A percentile compares a stretch with the other conserved stretches of the same genome.
Evolutionary conservation across 139 green algal species (phyloP).

Genomic region (Chlamydomonas schloesseri): DNA sequence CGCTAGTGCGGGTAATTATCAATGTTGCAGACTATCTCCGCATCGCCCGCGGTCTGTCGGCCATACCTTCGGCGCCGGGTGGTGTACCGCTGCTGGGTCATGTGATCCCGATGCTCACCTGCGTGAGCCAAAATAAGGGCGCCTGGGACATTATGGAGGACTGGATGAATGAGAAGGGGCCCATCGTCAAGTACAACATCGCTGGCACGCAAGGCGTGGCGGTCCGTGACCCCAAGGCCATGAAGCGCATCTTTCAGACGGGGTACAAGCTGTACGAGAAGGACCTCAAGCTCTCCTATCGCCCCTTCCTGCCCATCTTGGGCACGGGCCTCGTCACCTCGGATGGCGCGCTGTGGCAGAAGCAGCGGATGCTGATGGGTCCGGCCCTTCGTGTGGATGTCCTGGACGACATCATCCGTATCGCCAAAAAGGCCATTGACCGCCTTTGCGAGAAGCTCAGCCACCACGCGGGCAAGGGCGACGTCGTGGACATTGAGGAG

Average conservation of each 20-base stretch:
- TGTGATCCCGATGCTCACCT: constrained; percentile 65
- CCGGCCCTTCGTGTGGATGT: constrained; percentile 89
- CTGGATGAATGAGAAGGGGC: constrained; percentile 71
- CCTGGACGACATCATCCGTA: constrained; percentile 89
- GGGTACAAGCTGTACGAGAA: constrained; percentile 85
- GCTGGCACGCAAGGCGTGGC: constrained; percentile 75
- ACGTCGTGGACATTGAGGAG: constrained; percentile 86
- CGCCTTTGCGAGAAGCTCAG: constrained; percentile 85
- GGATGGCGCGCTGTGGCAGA: constrained; percentile 90
- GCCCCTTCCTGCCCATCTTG: constrained; percentile 93
- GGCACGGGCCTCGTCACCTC: constrained; percentile 94
- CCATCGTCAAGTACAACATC: constrained; percentile 76
- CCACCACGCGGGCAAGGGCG: constrained; percentile 55
- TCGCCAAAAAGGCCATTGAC: constrained; percentile 79
- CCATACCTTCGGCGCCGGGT: constrained; percentile 59
- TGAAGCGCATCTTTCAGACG: constrained; percentile 90
- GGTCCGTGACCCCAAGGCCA: constrained; percentile 70
- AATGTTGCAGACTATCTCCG: constrained; percentile 1
- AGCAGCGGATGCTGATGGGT: constrained; percentile 90
- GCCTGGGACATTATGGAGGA: constrained; percentile 85
- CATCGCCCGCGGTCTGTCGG: constrained; percentile 9
- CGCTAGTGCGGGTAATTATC: neutral
- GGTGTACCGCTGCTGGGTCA: constrained; percentile 68
- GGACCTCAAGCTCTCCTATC: constrained; percentile 85
- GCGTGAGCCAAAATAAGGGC: constrained; percentile 47